Percentiles rank a stretch among this genome's conserved stretches.
Conservation (phyloP, 805 yeast genomes). For the Ogataea paraovalis region DNA sequence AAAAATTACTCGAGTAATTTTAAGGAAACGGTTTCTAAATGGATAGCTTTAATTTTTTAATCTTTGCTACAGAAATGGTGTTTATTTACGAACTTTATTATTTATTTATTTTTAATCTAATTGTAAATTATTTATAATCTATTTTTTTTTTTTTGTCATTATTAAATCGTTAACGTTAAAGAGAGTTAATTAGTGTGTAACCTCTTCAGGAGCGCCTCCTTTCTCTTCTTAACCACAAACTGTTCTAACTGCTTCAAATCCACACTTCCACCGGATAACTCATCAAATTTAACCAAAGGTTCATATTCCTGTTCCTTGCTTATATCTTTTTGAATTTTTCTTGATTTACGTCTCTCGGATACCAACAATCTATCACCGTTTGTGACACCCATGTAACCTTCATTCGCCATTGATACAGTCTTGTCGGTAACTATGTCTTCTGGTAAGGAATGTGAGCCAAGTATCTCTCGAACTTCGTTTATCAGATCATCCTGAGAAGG, state of each 20-base stretch:
- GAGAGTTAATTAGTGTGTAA: conserved; percentile 26
- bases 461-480: conserved; percentile 10
- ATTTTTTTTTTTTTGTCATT: conserved; percentile 5
- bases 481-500: conserved; percentile 11
- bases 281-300: conserved; percentile 17
- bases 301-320: not conserved
- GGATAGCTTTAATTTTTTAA: conserved; percentile 17
- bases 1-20: conserved; percentile 31
- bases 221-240: conserved; percentile 44
- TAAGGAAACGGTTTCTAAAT: conserved; percentile 27
- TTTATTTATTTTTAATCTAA: not conserved
- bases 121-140: conserved; percentile 2
- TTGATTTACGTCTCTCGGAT: conserved; percentile 29
- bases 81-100: not conserved
- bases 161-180: conserved; percentile 12
- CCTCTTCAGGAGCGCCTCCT: conserved; percentile 39
- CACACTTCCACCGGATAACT: conserved; percentile 30
- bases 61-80: not conserved
- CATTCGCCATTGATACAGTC: conserved; percentile 14
- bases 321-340: conserved; percentile 14
- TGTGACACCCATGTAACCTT: not conserved
- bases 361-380: conserved; percentile 16
- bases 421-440: conserved; percentile 7
- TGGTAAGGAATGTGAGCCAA: conserved; percentile 13
- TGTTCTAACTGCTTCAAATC: conserved; percentile 36